These are phyloP conservation scores for Hygrocybe punicea DNA, from an alignment of 768 basidiomycete species.

Conservation along the genomic window DNA sequence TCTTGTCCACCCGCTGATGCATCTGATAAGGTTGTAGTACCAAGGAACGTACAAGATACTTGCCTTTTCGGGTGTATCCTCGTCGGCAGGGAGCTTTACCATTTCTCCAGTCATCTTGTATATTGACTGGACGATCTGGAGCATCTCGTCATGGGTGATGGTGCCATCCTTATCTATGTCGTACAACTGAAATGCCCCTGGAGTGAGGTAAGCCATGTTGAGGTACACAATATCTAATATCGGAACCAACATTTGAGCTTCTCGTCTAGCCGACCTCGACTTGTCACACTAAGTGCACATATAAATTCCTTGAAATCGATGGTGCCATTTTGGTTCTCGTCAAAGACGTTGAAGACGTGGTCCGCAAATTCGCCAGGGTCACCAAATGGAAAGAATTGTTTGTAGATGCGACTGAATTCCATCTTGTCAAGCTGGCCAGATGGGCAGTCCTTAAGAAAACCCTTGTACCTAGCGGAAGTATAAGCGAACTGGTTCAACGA, in stretches of 20 bases:
- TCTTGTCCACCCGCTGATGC: slow-evolving; percentile 92
- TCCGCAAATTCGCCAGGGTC: slow-evolving; percentile 96
- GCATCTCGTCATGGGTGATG: slow-evolving; percentile 99
- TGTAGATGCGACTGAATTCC: slow-evolving; percentile 97
- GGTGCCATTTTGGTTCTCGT: slow-evolving; percentile 90
- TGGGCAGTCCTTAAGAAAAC: slow-evolving; percentile 98
- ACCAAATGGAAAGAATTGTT: slow-evolving; percentile 99
- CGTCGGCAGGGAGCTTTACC: slow-evolving; percentile 97
- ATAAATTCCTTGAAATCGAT: slow-evolving; percentile 99
- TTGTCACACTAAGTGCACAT: slow-evolving; percentile 93
- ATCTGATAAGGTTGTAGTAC: slow-evolving; percentile 8
- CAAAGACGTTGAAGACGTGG: slow-evolving; percentile 98
- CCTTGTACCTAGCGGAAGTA: slow-evolving; percentile 79
- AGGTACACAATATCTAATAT: slow-evolving; percentile 8
- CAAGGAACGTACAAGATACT: slow-evolving; percentile 11
- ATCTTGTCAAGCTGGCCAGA: slow-evolving; percentile 93
- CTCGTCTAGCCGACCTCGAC: slow-evolving; percentile 89
- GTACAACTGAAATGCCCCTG: slow-evolving; percentile 99
- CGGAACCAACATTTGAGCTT: slow-evolving; percentile 89
- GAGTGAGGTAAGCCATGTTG: slow-evolving; percentile 11
- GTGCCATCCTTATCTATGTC: slow-evolving; percentile 98
- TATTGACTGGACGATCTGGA: slow-evolving; percentile 95
- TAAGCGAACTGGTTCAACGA: slow-evolving; percentile 14
- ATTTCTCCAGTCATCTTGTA: slow-evolving; percentile 99
- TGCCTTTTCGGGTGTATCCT: slow-evolving; percentile 99